Evolutionary conservation across 176 grass and related monocot species (phyloP).

Genomic region (Musa acuminata): DNA sequence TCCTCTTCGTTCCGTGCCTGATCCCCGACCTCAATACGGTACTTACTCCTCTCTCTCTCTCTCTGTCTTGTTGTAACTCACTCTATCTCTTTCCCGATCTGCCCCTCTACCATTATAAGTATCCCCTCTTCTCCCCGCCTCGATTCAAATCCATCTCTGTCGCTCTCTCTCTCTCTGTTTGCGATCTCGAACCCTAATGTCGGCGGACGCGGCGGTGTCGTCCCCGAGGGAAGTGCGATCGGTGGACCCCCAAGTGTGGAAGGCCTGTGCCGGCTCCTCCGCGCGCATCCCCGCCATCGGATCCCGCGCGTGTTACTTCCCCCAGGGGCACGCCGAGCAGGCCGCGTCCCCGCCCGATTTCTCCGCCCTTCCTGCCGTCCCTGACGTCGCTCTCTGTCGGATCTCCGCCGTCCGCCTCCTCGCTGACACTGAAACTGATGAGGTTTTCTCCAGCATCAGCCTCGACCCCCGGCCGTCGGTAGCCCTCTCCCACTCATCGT

Average conservation of each 20-base stretch:
- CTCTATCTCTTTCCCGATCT: background rate
- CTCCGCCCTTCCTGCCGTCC: constrained; percentile 20
- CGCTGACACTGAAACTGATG: constrained; percentile 75
- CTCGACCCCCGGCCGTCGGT: constrained; percentile 30
- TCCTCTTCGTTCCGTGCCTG: too few species aligned
- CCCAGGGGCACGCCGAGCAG: constrained; percentile 19
- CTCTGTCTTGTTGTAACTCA: background rate
- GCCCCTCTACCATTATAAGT: background rate
- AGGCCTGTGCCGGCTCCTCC: background rate
- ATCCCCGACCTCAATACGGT: too few species aligned
- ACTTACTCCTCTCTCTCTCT: background rate
- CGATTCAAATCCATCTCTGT: background rate
- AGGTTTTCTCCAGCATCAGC: constrained; percentile 78
- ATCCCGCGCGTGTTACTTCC: constrained; percentile 14
- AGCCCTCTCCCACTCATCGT: background rate
- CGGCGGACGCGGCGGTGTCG: background rate
- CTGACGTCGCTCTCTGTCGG: constrained; percentile 50
- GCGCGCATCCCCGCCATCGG: background rate
- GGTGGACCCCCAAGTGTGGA: background rate
- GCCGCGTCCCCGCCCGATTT: constrained; percentile 6
- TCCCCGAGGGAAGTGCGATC: background rate
- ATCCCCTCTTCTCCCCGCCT: background rate
- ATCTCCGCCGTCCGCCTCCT: constrained; percentile 42
- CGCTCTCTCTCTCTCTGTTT: background rate
- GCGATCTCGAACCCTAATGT: background rate